phyloP scores from a whole-genome alignment of 192 early-diverging fungal genomes.

The Dispira parvispora region DNA sequence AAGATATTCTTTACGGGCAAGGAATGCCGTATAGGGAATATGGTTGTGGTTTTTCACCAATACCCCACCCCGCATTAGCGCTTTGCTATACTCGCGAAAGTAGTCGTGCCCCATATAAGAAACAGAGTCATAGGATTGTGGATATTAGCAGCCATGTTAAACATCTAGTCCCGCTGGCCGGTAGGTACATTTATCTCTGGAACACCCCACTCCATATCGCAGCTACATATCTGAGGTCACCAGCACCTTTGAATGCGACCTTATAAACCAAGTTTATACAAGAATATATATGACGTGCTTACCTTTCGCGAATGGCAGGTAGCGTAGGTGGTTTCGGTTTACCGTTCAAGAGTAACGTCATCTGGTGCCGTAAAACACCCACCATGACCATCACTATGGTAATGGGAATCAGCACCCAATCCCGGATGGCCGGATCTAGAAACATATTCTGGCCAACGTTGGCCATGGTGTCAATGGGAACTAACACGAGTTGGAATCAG shows the following conservation, averaged over 20 bases:
- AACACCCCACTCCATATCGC: no score
- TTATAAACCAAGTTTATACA: neutral
- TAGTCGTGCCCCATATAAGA: no score
- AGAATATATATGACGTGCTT: conserved; percentile 5
- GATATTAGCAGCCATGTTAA: no score
- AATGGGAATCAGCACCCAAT: conserved; percentile 94
- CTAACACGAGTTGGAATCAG: no score
- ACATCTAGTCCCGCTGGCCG: no score
- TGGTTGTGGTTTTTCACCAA: conserved; percentile 50
- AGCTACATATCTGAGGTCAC: no score
- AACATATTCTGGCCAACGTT: no score
- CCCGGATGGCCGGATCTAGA: conserved; percentile 42
- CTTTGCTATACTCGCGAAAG: conserved; percentile 50
- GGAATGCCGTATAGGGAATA: conserved; percentile 56
- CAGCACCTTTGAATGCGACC: neutral
- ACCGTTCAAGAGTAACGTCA: conserved; percentile 76
- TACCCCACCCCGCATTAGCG: conserved; percentile 51
- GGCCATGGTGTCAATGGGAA: no score
- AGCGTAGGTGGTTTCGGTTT: conserved; percentile 60
- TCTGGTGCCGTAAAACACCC: conserved; percentile 82
- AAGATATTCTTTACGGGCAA: conserved; percentile 51
- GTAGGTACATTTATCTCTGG: no score
- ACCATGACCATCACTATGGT: conserved; percentile 96
- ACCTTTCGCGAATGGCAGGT: conserved; percentile 71
- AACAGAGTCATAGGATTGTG: no score